Percentiles rank a stretch among this genome's conserved stretches.
These are phyloP conservation scores for Teratosphaeria gauchensis DNA, from an alignment of 2,329 filamentous ascomycete species.

Conservation along the genomic window DNA sequence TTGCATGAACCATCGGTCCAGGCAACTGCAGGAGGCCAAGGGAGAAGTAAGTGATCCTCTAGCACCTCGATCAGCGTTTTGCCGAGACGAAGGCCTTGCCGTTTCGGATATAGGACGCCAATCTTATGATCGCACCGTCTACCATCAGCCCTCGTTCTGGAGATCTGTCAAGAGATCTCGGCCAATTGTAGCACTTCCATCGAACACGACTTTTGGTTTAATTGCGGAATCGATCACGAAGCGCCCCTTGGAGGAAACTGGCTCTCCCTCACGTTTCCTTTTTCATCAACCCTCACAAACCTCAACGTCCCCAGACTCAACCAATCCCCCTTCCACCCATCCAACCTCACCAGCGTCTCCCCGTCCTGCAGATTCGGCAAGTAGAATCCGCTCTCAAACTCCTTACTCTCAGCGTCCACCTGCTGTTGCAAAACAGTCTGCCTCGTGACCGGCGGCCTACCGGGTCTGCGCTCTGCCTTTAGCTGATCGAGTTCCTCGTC, in stretches of 20 bases:
- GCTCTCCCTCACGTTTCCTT: constrained; percentile 56
- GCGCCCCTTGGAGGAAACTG: constrained; percentile 61
- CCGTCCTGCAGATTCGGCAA: constrained; percentile 65
- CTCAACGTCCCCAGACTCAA: constrained; percentile 63
- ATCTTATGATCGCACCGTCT: neutral
- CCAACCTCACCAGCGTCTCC: constrained; percentile 55
- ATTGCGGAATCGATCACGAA: constrained; percentile 15
- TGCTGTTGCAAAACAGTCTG: constrained; percentile 70
- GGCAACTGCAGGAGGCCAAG: no score
- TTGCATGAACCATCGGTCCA: no score
- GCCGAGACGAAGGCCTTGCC: no score
- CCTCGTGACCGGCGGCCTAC: constrained; percentile 64
- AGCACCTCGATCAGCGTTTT: no score
- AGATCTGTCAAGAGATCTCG: no score
- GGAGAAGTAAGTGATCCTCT: no score
- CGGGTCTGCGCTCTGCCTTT: constrained; percentile 63
- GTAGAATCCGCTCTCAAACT: constrained; percentile 79
- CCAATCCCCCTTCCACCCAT: constrained; percentile 78
- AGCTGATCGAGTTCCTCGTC: constrained; percentile 59
- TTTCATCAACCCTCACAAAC: constrained; percentile 63
- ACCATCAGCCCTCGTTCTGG: no score
- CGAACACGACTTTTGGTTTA: neutral
- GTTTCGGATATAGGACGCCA: neutral
- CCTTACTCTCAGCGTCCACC: constrained; percentile 61
- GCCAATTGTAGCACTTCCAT: no score